Evolutionary conservation across 257 asterid species (phyloP), one percentile per base, ranked within the genome.

Genomic region (Apocynum venetum): DNA sequence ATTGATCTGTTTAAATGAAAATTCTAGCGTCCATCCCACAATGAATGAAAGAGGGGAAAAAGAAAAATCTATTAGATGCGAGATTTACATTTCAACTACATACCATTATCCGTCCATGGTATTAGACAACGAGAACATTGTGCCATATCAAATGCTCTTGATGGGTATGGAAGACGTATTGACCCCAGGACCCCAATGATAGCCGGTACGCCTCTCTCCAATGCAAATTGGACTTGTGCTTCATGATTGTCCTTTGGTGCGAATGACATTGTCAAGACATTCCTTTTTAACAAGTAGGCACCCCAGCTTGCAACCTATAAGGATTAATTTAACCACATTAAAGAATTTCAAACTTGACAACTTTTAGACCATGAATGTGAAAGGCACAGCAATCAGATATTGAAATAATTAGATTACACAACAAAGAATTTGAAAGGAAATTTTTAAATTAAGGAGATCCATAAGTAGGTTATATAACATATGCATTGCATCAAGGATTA

Each of bases 161-260:
- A 82, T 0, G 98, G 98, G 83, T 78, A 94, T 60, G 98, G 97
- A 75, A 94, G 93, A 71, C 84, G 82, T 78, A 94, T 86, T 8
- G 97, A 89, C 74, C 97, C 97, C 77, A 94, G 91, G 82, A 94
- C 97, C 44, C 92, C 97, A 60, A 94, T 88, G 82, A 84, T 49
- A 80, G 98, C 98, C 14, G 98, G 98, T 79, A 94, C 98, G 8
- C 98, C 96, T 84, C 98, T 87, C 80, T 94, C 98, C 87, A 92
- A 82, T 15, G 98, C 98, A 85, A 92, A 94, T 76, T 94, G 98
- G 73, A 94, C 98, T 78, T 94, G 98, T 31, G 97, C 97, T 91
- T 94, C 98, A 6, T 94, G 98, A 80, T 92, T 92, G 82, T 94
- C 97, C 86, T 90, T 90, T 40, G 97, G 97, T 69, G 97, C 97